Percentiles rank a stretch among this genome's conserved stretches.
phyloP scores from a whole-genome alignment of 1,139 yeast species.

The Blastobotrys elegans region DNA sequence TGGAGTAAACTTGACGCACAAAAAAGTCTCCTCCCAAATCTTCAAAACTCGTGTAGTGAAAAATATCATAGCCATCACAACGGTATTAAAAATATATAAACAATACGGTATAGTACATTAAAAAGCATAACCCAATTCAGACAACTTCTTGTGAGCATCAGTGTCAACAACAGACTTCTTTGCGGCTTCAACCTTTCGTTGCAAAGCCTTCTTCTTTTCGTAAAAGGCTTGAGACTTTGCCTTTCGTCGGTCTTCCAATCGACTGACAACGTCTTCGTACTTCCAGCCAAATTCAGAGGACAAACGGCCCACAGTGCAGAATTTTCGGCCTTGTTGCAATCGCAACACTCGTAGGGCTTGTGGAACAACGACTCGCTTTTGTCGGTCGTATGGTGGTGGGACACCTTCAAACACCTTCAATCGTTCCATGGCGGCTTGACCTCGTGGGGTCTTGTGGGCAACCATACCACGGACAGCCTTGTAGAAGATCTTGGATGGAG shows the following conservation, averaged over 20 bases:
- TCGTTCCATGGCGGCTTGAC: slow-evolving; percentile 99
- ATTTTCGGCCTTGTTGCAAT: slow-evolving; percentile 99
- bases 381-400: slow-evolving; percentile 99
- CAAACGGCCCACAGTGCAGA: slow-evolving; percentile 96
- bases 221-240: slow-evolving; percentile 98
- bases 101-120: not conserved
- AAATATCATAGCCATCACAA: not conserved
- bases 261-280: slow-evolving; percentile 96
- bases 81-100: not conserved
- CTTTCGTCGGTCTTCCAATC: slow-evolving; percentile 99
- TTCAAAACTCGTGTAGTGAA: not conserved
- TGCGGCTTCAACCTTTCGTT: slow-evolving; percentile 87
- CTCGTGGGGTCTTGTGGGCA: slow-evolving; percentile 99
- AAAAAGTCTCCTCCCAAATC: not conserved
- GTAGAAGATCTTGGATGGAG: slow-evolving; percentile 99
- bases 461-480: slow-evolving; percentile 99
- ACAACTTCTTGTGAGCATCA: slow-evolving; percentile 69
- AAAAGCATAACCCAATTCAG: slow-evolving; percentile 63
- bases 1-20: not conserved
- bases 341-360: slow-evolving; percentile 99
- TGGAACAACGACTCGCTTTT: slow-evolving; percentile 99
- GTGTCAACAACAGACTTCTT: slow-evolving; percentile 70
- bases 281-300: slow-evolving; percentile 99
- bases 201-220: slow-evolving; percentile 96
- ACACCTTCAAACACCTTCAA: slow-evolving; percentile 99